phyloP scores from a whole-genome alignment of 2,329 filamentous ascomycete species.

The Trichoderma sp. region DNA sequence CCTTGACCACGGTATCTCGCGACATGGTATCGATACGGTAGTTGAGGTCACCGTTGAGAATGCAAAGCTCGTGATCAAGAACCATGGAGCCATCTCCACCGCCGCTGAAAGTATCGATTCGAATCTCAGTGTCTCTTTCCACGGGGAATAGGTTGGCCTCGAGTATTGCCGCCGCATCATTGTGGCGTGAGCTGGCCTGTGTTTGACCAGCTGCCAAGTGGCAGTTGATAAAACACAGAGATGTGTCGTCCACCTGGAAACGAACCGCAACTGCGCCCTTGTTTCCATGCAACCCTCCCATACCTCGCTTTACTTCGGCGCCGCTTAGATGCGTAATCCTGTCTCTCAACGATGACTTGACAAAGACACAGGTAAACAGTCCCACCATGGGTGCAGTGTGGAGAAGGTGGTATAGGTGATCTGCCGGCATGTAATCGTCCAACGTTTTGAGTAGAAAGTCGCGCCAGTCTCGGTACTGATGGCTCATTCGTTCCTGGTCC shows the following conservation, averaged over 20 bases:
- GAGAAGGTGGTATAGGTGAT: slow-evolving; percentile 78
- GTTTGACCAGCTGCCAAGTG: slow-evolving; percentile 93
- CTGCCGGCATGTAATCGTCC: slow-evolving; percentile 76
- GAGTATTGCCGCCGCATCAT: slow-evolving; percentile 85
- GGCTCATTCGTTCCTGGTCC: slow-evolving; percentile 89
- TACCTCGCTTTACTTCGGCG: slow-evolving; percentile 88
- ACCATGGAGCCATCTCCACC: slow-evolving; percentile 96
- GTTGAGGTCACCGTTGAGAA: slow-evolving; percentile 94
- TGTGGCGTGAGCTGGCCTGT: slow-evolving; percentile 86
- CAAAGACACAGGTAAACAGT: slow-evolving; percentile 92
- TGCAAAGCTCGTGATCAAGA: slow-evolving; percentile 94
- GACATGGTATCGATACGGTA: slow-evolving; percentile 98
- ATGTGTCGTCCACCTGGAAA: slow-evolving; percentile 92
- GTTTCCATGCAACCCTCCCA: slow-evolving; percentile 94
- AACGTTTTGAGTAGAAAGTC: slow-evolving; percentile 81
- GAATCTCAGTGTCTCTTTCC: slow-evolving; percentile 64
- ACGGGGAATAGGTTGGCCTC: slow-evolving; percentile 73
- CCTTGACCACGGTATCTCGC: slow-evolving; percentile 85
- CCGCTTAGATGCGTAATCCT: slow-evolving; percentile 75
- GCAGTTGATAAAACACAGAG: slow-evolving; percentile 94
- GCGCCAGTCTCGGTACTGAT: slow-evolving; percentile 95
- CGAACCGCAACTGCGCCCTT: slow-evolving; percentile 91
- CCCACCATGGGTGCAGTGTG: slow-evolving; percentile 87
- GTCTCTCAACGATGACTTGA: slow-evolving; percentile 74
- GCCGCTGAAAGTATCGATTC: slow-evolving; percentile 77